A percentile compares a stretch with the other conserved stretches of the same genome.
Conservation (phyloP, 495 filamentous ascomycete genomes). For the Daldinia concentrica region DNA sequence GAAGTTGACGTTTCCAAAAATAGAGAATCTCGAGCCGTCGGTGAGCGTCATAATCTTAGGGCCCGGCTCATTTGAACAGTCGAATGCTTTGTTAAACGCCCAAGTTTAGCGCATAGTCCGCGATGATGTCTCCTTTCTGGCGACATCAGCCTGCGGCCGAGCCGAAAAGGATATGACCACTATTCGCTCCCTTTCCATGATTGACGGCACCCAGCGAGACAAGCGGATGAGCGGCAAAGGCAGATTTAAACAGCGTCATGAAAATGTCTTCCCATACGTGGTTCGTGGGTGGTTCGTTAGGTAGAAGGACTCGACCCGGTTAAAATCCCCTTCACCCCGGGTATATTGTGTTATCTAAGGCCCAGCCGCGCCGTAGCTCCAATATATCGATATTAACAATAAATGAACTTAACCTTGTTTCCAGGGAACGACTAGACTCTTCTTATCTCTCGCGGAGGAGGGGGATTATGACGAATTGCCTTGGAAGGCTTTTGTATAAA, state of each 20-base stretch:
- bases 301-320: constrained; percentile 45
- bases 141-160: constrained; percentile 1
- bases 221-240: constrained; percentile 29
- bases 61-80: neutral
- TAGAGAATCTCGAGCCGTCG: constrained; percentile 39
- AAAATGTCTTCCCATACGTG: constrained; percentile 32
- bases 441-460: constrained; percentile 41
- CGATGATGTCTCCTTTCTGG: neutral
- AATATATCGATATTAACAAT: constrained; percentile 48
- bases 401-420: constrained; percentile 45
- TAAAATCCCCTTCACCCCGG: constrained; percentile 43
- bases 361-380: constrained; percentile 33
- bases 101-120: neutral
- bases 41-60: constrained; percentile 6
- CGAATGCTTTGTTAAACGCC: neutral
- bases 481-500: constrained; percentile 31
- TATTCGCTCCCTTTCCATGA: constrained; percentile 9
- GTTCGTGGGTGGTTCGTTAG: constrained; percentile 37
- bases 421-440: constrained; percentile 26
- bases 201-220: constrained; percentile 17
- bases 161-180: constrained; percentile 16
- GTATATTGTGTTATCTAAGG: constrained; percentile 44
- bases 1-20: constrained; percentile 36
- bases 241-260: constrained; percentile 1
- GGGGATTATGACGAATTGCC: constrained; percentile 27